Conservation (phyloP, 2,329 filamentous ascomycete species). For the Ophiosphaerella korrae region DNA sequence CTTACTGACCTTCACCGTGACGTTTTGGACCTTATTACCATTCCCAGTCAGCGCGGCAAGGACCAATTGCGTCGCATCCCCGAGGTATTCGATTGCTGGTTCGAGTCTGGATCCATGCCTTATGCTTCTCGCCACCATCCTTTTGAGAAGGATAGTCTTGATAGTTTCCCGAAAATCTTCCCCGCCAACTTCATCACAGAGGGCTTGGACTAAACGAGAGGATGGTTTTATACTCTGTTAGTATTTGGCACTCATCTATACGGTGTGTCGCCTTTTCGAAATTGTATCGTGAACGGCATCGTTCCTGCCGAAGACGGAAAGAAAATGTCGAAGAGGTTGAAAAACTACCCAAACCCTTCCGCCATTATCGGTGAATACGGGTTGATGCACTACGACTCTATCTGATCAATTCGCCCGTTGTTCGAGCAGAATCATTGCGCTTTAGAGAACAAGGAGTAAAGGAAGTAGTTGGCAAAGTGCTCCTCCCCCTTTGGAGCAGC, state of each 20-base stretch:
- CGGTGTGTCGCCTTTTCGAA: slow-evolving; percentile 84
- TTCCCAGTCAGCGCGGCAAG: slow-evolving; percentile 86
- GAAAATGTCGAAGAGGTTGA: too few species aligned
- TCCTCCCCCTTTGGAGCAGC: too few species aligned
- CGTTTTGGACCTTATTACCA: slow-evolving; percentile 92
- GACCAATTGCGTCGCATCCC: slow-evolving; percentile 79
- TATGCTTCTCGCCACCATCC: slow-evolving; percentile 91
- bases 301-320: slow-evolving; percentile 92
- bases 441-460: too few species aligned
- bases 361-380: too few species aligned
- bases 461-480: too few species aligned
- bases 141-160: slow-evolving; percentile 74
- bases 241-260: slow-evolving; percentile 90
- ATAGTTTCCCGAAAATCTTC: slow-evolving; percentile 79
- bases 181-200: slow-evolving; percentile 95
- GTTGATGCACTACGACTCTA: too few species aligned
- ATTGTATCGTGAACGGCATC: slow-evolving; percentile 95
- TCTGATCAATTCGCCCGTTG: too few species aligned
- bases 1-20: slow-evolving; percentile 88
- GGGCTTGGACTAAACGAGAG: slow-evolving; percentile 88
- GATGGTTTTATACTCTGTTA: slow-evolving; percentile 94
- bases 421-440: too few species aligned
- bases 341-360: too few species aligned
- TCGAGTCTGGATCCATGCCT: slow-evolving; percentile 94
- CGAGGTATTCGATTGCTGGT: slow-evolving; percentile 97